Evolutionary conservation across 2,329 filamentous ascomycete species (phyloP).

Genomic region (Fusarium guadeloupense): DNA sequence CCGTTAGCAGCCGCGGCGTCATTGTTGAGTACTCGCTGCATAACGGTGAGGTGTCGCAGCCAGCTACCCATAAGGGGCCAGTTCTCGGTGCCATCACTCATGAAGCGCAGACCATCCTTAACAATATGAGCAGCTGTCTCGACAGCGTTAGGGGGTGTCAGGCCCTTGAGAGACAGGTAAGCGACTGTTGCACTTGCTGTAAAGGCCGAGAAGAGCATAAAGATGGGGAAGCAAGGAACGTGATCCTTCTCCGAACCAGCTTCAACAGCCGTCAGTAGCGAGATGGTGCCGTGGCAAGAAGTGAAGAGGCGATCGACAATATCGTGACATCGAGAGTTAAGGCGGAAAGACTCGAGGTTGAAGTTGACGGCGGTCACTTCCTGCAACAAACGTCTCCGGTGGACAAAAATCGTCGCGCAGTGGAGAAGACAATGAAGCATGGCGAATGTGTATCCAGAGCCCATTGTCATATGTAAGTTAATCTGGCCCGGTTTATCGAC

Average conservation of each 20-base stretch:
- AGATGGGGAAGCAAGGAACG: slow-evolving; percentile 69
- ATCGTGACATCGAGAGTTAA: slow-evolving; percentile 59
- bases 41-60: slow-evolving; percentile 68
- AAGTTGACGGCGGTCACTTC: slow-evolving; percentile 63
- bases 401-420: slow-evolving; percentile 68
- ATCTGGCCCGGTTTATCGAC: slow-evolving; percentile 70
- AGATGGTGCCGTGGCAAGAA: slow-evolving; percentile 67
- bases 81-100: slow-evolving; percentile 66
- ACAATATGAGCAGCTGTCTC: slow-evolving; percentile 68
- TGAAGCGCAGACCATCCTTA: slow-evolving; percentile 66
- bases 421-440: slow-evolving; percentile 71
- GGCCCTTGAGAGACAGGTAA: slow-evolving; percentile 69
- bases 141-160: slow-evolving; percentile 64
- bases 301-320: slow-evolving; percentile 66
- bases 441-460: slow-evolving; percentile 69
- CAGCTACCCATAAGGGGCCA: slow-evolving; percentile 69
- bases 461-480: slow-evolving; percentile 71
- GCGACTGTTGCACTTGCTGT: slow-evolving; percentile 69
- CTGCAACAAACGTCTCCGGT: slow-evolving; percentile 67
- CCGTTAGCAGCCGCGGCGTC: slow-evolving; percentile 52
- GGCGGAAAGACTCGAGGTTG: slow-evolving; percentile 63
- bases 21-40: slow-evolving; percentile 68
- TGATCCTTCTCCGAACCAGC: slow-evolving; percentile 65
- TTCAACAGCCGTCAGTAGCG: slow-evolving; percentile 65
- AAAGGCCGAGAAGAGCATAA: slow-evolving; percentile 71